Evolutionary conservation across 345 rosid genomes (phyloP).

Genomic region (Lepidium aucheri): DNA sequence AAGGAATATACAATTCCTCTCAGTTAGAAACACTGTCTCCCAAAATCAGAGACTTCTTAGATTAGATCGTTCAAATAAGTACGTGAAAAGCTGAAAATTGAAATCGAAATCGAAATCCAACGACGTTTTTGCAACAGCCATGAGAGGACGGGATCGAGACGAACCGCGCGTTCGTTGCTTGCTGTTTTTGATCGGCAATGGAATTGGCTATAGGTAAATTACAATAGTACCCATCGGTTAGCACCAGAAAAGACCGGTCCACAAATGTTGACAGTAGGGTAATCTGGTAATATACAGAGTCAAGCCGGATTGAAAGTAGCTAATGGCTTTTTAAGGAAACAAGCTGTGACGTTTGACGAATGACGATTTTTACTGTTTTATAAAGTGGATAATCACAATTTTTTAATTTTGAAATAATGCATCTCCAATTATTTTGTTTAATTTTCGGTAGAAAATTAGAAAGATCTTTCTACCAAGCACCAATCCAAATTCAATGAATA

Average conservation of each 20-base stretch:
- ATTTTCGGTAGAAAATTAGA: not conserved
- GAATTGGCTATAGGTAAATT: slow-evolving; percentile 26
- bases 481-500: not conserved
- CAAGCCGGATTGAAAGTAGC: slow-evolving; percentile 27
- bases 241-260: not conserved
- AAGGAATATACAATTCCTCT: not conserved
- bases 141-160: slow-evolving; percentile 49
- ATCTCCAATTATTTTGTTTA: not conserved
- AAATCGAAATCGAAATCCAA: slow-evolving; percentile 30
- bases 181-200: slow-evolving; percentile 81
- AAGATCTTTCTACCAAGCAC: not conserved
- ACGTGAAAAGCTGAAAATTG: slow-evolving; percentile 38
- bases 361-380: slow-evolving; percentile 5
- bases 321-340: slow-evolving; percentile 19
- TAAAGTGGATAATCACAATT: slow-evolving; percentile 7
- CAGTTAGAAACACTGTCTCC: not conserved
- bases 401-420: not conserved
- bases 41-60: slow-evolving; percentile 20
- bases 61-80: slow-evolving; percentile 20
- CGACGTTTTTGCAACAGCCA: slow-evolving; percentile 48
- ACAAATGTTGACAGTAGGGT: slow-evolving; percentile 5
- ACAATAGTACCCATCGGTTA: slow-evolving; percentile 37
- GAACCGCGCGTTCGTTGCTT: slow-evolving; percentile 34
- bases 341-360: slow-evolving; percentile 22
- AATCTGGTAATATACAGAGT: not conserved